Evolutionary conservation across 768 basidiomycete genomes (phyloP), one percentile per base, ranked within the genome.

Genomic region (Termitomyces sp.): DNA sequence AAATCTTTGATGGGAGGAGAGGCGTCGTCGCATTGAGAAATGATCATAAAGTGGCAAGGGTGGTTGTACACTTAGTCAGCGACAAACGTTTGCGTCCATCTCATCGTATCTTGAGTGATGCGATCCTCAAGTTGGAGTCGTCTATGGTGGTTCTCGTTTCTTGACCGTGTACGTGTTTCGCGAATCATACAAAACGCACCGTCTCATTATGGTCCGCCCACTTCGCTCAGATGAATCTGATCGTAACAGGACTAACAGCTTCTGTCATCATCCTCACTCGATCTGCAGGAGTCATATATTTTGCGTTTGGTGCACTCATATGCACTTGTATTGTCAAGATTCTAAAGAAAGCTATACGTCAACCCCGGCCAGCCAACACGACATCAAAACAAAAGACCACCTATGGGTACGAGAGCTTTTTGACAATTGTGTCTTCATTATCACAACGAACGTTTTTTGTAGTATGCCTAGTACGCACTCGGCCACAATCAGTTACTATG

Each of bases 401-500:
- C 3, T 92, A 87, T 66, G 90, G 90, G 90, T 91, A 65, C 50
- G 82, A 67, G 28, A 11, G 7, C 22, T 38, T 40, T 56, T 32
- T 13, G 48, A 44, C 14, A 22, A 30, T 9, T 3, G 24, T n/a
- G 24, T 35, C 8, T 33, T 50, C 40, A 57, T 38, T 3, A 20
- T 32, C 14, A 33, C 22, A 33, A 45, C 18, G 44, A 45, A 18
- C 18, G 9, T 14, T 44, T 40, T 30, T 45, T 5, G 28, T 66
- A 91, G 90, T 13, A 92, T 92, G 90, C 90, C 90, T 5, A 89
- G 87, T 60, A 92, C 90, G 5, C 90, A 92, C 68, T 86, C 90
- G 11, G 84, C 88, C 10, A 73, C 77, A 5, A 88, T 88, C 62
- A 76, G 78, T 2, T 91, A 78, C 71, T 87, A 80, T 65, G 84